These are phyloP conservation scores for Chimonanthus salicifolius DNA, from an alignment of 164 flowering plant genomes.

Conservation along the genomic window DNA sequence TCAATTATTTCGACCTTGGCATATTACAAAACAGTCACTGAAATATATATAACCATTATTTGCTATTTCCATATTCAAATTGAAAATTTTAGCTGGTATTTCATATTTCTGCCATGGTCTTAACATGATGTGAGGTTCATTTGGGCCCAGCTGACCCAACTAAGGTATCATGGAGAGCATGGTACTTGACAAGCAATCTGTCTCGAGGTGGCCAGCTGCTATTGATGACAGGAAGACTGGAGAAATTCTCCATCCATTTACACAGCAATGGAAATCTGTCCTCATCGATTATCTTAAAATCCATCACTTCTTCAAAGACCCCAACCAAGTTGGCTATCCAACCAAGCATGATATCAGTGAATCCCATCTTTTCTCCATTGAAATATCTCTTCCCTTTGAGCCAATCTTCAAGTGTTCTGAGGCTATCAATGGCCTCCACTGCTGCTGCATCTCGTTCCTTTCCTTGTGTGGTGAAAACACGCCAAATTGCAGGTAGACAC, in stretches of 20 bases:
- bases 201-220: conserved; percentile 1
- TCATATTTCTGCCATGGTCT: no score
- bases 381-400: conserved; percentile 1
- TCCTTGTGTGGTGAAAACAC: not conserved
- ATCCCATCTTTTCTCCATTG: not conserved
- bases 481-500: not conserved
- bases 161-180: not conserved
- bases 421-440: not conserved
- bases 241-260: not conserved
- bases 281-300: not conserved
- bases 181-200: not conserved
- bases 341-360: not conserved
- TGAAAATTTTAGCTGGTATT: no score
- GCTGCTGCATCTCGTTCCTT: not conserved
- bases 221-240: not conserved
- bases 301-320: not conserved
- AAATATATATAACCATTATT: no score
- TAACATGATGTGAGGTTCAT: no score
- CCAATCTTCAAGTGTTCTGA: not conserved
- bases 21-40: no score
- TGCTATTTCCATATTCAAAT: no score
- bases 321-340: not conserved
- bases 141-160: not conserved
- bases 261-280: not conserved
- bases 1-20: no score